Conservation (phyloP, 768 basidiomycete genomes). For the Leccinum variicolor region DNA sequence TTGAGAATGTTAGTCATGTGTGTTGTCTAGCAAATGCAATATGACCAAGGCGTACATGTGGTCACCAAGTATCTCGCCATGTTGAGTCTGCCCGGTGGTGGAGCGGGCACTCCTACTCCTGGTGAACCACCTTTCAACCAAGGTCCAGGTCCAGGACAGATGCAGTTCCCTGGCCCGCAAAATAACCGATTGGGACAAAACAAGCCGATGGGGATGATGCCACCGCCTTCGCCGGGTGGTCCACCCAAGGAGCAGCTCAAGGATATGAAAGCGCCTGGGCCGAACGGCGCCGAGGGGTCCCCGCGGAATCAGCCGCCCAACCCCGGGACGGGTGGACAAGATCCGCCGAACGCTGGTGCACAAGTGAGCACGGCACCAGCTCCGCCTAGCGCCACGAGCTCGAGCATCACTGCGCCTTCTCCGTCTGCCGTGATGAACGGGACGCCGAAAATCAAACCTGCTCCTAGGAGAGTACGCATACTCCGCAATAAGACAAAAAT, state of each 20-base stretch:
- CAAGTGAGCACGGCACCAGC: no score
- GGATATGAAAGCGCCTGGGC: slow-evolving; percentile 30
- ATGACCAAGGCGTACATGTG: slow-evolving; percentile 37
- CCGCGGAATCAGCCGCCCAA: slow-evolving; percentile 39
- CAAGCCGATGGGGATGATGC: slow-evolving; percentile 44
- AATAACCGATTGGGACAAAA: slow-evolving; percentile 28
- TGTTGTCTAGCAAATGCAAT: slow-evolving; percentile 24
- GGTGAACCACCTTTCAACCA: slow-evolving; percentile 42
- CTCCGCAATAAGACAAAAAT: no score
- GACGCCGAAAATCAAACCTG: no score
- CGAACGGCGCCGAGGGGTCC: slow-evolving; percentile 35
- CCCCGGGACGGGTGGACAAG: no score
- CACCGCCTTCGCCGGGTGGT: slow-evolving; percentile 48
- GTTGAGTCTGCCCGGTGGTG: slow-evolving; percentile 29
- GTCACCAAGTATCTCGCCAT: slow-evolving; percentile 34
- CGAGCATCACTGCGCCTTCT: no score
- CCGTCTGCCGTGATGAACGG: no score
- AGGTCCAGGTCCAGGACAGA: slow-evolving; percentile 27
- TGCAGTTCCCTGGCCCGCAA: slow-evolving; percentile 33
- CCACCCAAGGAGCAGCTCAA: slow-evolving; percentile 32
- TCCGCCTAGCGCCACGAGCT: no score
- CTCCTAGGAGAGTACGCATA: no score
- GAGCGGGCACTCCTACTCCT: slow-evolving; percentile 41
- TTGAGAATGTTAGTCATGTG: slow-evolving; percentile 14
- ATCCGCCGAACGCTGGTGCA: no score